Conservation (phyloP, 768 basidiomycete genomes). For the Naganishia vaughanmartiniae region DNA sequence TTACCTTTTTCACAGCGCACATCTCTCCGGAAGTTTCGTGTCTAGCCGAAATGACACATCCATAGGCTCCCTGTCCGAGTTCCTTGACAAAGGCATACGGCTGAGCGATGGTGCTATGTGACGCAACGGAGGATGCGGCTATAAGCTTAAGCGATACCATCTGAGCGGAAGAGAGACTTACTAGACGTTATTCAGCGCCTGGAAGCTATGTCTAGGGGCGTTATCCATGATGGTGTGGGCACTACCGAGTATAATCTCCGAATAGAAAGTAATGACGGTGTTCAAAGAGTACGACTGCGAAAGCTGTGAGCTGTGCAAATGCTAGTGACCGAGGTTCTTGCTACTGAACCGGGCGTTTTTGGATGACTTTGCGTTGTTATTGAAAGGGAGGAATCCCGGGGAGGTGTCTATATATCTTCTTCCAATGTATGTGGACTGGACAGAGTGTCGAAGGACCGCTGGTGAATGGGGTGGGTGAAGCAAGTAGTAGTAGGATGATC, state of each 20-base stretch:
- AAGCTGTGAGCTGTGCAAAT: background rate
- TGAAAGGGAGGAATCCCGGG: constrained; percentile 1
- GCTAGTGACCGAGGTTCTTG: background rate
- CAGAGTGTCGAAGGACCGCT: background rate
- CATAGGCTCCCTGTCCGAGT: constrained; percentile 92
- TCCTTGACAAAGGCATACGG: constrained; percentile 78
- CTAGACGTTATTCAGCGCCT: constrained; percentile 50
- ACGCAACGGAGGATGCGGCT: background rate
- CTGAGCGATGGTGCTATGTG: constrained; percentile 32
- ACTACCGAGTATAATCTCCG: background rate
- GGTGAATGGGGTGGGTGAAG: background rate
- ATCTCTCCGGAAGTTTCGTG: constrained; percentile 50
- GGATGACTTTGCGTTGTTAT: background rate
- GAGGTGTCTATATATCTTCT: constrained; percentile 5
- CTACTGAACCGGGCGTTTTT: background rate
- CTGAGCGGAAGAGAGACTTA: constrained; percentile 29
- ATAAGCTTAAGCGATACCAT: background rate
- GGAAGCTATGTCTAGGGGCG: constrained; percentile 48
- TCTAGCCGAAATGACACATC: constrained; percentile 77
- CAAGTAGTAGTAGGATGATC: constrained; percentile 18
- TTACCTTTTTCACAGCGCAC: constrained; percentile 44
- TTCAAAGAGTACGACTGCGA: background rate
- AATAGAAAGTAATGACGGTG: background rate
- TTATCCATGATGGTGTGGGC: constrained; percentile 40
- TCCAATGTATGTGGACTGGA: background rate